A percentile compares a stretch with the other conserved stretches of the same genome.
phyloP scores from a whole-genome alignment of 805 yeast genomes.

The Isabelozyma rhagii region DNA sequence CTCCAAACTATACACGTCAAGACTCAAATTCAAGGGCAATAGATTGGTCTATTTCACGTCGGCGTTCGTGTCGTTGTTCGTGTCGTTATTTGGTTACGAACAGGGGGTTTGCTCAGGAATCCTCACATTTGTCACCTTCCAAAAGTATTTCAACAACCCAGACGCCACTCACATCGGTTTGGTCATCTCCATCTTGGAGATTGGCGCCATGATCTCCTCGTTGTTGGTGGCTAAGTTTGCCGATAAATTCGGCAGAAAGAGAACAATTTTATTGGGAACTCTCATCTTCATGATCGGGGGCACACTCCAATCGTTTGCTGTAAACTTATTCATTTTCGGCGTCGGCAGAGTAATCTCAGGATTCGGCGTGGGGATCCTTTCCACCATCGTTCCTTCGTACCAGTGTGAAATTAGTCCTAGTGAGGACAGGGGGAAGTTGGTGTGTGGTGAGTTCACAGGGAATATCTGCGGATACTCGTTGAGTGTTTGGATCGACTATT shows the following conservation, averaged over 20 bases:
- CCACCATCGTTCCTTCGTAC: slow-evolving; percentile 83
- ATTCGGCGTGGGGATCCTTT: slow-evolving; percentile 80
- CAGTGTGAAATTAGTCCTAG: slow-evolving; percentile 89
- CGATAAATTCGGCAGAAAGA: slow-evolving; percentile 74
- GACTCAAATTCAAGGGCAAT: slow-evolving; percentile 35
- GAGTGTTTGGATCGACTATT: slow-evolving; percentile 86
- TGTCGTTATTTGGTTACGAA: slow-evolving; percentile 39
- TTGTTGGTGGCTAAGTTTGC: slow-evolving; percentile 74
- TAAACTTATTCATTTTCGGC: slow-evolving; percentile 54
- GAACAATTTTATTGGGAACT: slow-evolving; percentile 80
- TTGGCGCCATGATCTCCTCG: slow-evolving; percentile 82
- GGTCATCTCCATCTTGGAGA: slow-evolving; percentile 82
- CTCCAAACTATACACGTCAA: slow-evolving; percentile 27
- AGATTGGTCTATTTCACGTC: slow-evolving; percentile 41
- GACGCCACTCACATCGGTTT: slow-evolving; percentile 74
- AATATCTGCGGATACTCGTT: slow-evolving; percentile 77
- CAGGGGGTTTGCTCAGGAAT: slow-evolving; percentile 90
- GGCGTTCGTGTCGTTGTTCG: slow-evolving; percentile 42
- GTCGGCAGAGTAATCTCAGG: slow-evolving; percentile 78
- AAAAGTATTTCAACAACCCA: slow-evolving; percentile 69
- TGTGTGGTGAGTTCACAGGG: slow-evolving; percentile 86
- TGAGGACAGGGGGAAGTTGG: slow-evolving; percentile 78
- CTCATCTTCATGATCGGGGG: slow-evolving; percentile 78
- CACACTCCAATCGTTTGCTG: slow-evolving; percentile 60
- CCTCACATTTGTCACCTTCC: slow-evolving; percentile 69